Evolutionary conservation across 176 grass and related monocot genomes (phyloP).

Genomic region (Otatea glauca): DNA sequence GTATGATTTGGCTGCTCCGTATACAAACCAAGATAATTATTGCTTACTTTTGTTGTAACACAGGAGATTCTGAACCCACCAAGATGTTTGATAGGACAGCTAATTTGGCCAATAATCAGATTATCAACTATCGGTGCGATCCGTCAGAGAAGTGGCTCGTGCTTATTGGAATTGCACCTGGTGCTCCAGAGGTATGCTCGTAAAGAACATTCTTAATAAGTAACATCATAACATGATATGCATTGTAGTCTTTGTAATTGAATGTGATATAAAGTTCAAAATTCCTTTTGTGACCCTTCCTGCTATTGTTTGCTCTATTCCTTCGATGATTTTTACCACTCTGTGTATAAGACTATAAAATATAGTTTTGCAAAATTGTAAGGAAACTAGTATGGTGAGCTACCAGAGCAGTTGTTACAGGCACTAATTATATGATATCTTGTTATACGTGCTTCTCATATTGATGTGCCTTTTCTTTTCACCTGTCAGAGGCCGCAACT

Average conservation of each 20-base stretch:
- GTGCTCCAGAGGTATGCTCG: conserved; percentile 73
- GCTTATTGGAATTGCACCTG: conserved; percentile 94
- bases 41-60: conserved; percentile 37
- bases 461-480: conserved; percentile 22
- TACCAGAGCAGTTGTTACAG: background rate
- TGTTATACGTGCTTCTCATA: conserved; percentile 22
- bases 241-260: background rate
- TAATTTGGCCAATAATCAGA: conserved; percentile 92
- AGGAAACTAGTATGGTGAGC: background rate
- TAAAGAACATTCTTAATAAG: background rate
- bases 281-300: background rate
- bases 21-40: conserved; percentile 24
- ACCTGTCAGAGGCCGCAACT: conserved; percentile 80
- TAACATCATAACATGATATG: background rate
- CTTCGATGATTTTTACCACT: background rate
- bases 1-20: conserved; percentile 15
- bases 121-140: conserved; percentile 95
- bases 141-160: conserved; percentile 89
- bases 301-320: background rate
- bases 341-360: conserved; percentile 20
- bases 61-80: conserved; percentile 84
- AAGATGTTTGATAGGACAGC: conserved; percentile 96
- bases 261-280: background rate
- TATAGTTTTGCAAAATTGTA: background rate
- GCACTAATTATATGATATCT: conserved; percentile 2